Evolutionary conservation across 2,329 filamentous ascomycete species (phyloP), one percentile per base, ranked within the genome.

Genomic region (Botryotinia convoluta): DNA sequence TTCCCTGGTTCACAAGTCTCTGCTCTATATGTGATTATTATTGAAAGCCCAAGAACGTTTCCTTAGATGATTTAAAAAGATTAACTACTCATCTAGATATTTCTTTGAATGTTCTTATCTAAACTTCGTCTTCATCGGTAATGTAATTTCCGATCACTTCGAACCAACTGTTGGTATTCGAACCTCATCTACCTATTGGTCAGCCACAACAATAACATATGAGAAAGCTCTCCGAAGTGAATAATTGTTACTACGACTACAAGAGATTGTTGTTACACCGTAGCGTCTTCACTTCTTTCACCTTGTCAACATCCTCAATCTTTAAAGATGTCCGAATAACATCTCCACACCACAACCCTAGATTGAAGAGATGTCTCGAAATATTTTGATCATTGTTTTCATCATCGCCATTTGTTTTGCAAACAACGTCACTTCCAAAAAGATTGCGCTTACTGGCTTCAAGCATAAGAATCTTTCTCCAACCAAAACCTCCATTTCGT

Each of bases 311-410:
- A 42, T 68, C 10, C 37, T 57, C 12, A 2, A 57, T 12, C 48
- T 69, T 57, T 6, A 22, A 44, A 42, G 6, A 57, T 57, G n/a
- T 26, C 37, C 18, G 12, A 32, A 32, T 42, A 42, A 57, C 26
- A 57, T 32, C 48, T 42, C 22, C 35, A 57, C 8, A 9, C 16
- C 65, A 42, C 37, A 69, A 32, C n/a, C 37, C 14, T 18, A 69
- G n/a, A 69, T 69, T 29, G 35, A 57, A 57, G 64, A 67, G 8
- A 69, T 69, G 65, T 44, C 20, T 69, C 35, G n/a, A 20, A 57
- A 32, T 42, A 57, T 44, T 57, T 32, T 57, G 48, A 8, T 69
- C 18, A 14, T 29, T 57, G 6, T 32, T 32, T 57, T 51, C 35
- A 57, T 57, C 20, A 26, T 57, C 20, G 29, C n/a, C n/a, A 32